Conservation (phyloP, 257 asterid genomes). For the Echium plantagineum region DNA sequence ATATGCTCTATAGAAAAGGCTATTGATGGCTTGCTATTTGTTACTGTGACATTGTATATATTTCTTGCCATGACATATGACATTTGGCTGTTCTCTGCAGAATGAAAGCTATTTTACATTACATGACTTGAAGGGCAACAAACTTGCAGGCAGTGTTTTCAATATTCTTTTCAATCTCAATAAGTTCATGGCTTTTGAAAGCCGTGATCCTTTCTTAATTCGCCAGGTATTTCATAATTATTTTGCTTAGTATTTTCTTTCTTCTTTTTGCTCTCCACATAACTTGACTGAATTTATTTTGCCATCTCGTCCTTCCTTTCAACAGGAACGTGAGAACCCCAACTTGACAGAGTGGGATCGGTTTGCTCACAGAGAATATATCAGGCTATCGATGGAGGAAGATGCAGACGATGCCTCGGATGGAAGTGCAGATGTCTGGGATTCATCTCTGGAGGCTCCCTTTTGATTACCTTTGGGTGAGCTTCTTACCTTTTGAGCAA, state of each 20-base stretch:
- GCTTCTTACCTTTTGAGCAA: conserved; percentile 9
- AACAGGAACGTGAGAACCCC: conserved; percentile 98
- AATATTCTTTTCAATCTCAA: conserved; percentile 95
- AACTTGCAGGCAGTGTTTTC: conserved; percentile 80
- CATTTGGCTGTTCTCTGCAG: conserved; percentile 34
- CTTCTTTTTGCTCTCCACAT: neutral
- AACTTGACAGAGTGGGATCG: conserved; percentile 98
- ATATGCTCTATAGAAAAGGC: neutral
- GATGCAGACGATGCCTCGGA: conserved; percentile 99
- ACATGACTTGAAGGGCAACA: conserved; percentile 80
- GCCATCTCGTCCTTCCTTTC: conserved; percentile 12
- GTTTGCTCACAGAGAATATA: conserved; percentile 95
- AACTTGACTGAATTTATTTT: neutral
- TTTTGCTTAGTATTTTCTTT: neutral
- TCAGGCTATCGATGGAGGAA: conserved; percentile 99
- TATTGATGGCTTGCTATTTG: neutral
- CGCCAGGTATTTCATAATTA: conserved; percentile 65
- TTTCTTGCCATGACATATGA: conserved; percentile 9
- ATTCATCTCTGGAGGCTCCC: conserved; percentile 98
- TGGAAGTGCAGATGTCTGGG: conserved; percentile 99
- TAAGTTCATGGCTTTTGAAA: conserved; percentile 98
- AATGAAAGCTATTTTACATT: conserved; percentile 69
- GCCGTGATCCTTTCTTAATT: conserved; percentile 94
- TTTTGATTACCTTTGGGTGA: conserved; percentile 60
- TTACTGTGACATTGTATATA: neutral